These are phyloP conservation scores for Purpureocillium takamizusanense DNA, from an alignment of 2,329 filamentous ascomycete genomes.

Conservation along the genomic window DNA sequence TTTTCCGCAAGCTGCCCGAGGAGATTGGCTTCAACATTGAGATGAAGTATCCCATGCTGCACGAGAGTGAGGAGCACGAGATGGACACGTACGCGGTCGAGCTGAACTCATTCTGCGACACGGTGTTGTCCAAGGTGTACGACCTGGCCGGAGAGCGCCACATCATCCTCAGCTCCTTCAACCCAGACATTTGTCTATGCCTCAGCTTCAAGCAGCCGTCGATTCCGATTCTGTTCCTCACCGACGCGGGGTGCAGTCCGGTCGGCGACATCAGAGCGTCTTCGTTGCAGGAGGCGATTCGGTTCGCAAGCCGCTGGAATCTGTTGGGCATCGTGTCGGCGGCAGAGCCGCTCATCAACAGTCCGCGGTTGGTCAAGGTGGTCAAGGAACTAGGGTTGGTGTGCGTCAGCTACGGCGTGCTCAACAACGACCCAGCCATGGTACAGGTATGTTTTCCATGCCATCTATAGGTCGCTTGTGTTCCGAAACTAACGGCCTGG, in stretches of 20 bases:
- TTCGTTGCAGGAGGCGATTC: constrained; percentile 88
- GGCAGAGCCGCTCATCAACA: constrained; percentile 82
- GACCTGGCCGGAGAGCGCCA: constrained; percentile 74
- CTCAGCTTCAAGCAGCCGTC: constrained; percentile 95
- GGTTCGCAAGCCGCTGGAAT: constrained; percentile 93
- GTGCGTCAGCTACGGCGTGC: constrained; percentile 84
- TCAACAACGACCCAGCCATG: constrained; percentile 81
- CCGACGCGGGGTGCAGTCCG: constrained; percentile 70
- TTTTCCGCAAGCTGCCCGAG: constrained; percentile 77
- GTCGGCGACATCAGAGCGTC: constrained; percentile 86
- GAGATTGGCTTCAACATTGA: constrained; percentile 95
- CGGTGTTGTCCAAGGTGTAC: constrained; percentile 82
- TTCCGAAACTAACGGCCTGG: constrained; percentile 9
- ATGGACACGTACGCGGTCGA: constrained; percentile 97
- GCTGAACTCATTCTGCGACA: constrained; percentile 93
- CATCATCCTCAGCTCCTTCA: constrained; percentile 95
- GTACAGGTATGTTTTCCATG: constrained; percentile 58
- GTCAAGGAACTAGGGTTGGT: constrained; percentile 92
- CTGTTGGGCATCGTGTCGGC: constrained; percentile 82
- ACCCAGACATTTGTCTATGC: constrained; percentile 91
- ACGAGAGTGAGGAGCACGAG: constrained; percentile 88
- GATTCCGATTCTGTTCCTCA: constrained; percentile 91
- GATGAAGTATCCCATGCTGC: constrained; percentile 98
- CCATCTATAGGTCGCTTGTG: neutral
- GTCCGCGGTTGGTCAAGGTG: constrained; percentile 79